Conservation (phyloP, 2,329 filamentous ascomycete genomes). For the Didymella glomerata region DNA sequence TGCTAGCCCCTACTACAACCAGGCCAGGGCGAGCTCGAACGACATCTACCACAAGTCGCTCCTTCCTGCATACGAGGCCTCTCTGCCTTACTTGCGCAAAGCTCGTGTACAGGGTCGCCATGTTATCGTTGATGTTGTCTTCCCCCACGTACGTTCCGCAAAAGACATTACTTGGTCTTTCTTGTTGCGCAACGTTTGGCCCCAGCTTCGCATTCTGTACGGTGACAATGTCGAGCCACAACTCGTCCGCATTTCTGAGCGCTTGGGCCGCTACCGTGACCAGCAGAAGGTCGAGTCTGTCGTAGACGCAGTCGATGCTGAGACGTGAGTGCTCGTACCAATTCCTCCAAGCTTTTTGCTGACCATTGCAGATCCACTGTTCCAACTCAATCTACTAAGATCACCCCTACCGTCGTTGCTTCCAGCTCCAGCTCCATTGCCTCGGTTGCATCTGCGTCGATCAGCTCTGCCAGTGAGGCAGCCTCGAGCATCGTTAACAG, state of each 20-base stretch:
- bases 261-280: conserved; percentile 78
- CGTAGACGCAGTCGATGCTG: conserved; percentile 61
- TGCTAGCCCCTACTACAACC: conserved; percentile 76
- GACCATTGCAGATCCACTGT: conserved; percentile 25
- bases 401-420: conserved; percentile 30
- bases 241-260: conserved; percentile 87
- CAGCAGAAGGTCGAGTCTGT: conserved; percentile 69
- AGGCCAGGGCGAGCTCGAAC: conserved; percentile 67
- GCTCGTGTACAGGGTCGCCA: conserved; percentile 72
- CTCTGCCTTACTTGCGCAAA: conserved; percentile 75
- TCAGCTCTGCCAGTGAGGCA: conserved; percentile 34
- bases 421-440: conserved; percentile 24
- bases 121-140: conserved; percentile 72
- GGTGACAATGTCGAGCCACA: conserved; percentile 95
- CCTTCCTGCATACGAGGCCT: conserved; percentile 77
- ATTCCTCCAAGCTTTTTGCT: neutral
- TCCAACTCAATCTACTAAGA: conserved; percentile 28
- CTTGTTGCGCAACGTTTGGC: conserved; percentile 80
- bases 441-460: conserved; percentile 29
- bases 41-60: conserved; percentile 77
- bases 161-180: conserved; percentile 76
- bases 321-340: conserved; percentile 32
- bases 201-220: conserved; percentile 80
- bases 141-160: conserved; percentile 76
- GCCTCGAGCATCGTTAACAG: conserved; percentile 46